Base-by-base conservation (phyloP, 2,329 filamentous ascomycete species). In the Trichoderma gracile region DNA sequence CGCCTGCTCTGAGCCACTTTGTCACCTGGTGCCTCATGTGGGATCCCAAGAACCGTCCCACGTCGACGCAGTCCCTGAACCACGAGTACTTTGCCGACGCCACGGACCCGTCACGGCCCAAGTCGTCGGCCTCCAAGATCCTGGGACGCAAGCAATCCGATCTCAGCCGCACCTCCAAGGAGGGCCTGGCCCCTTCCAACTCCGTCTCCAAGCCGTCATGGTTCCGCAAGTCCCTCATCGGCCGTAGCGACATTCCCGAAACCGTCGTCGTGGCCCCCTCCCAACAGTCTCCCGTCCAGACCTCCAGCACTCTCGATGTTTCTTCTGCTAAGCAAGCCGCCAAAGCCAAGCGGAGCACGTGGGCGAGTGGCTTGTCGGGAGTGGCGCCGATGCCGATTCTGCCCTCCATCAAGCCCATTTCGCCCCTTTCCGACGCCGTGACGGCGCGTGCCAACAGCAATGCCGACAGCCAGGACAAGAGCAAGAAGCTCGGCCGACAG, bases 21-120 rank as follows among this genome's bases (percentile, higher is more conserved):
- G 95, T 99, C 65, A 99, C 95, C 17, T 97, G 93, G 93, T 99
- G 95, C 78, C 79, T 99, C 69, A 95, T 98, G 91, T 99, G 95
- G 95, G 95, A 99, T 77, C 95, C 95, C 12, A 96, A 93, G 80
- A 88, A 82, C 73, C 86, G 95, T 66, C 95, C 95, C 50, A 98
- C 93, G 4, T 97, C 94, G 2, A 88, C 90, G 0, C 93, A 99
- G 77, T 94, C 95, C n/a, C 80, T 99, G 69, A 90, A 91, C 45
- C 95, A 99, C 76, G 94, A 97, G 70, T 99, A 96, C 78, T 99
- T 99, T 72, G 78, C 84, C 40, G 95, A 98, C 78, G 95, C 95
- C 1, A 87, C 96, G 57, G 95, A 99, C 75, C 95, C 95, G 15
- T 79, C 97, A 61, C 84, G 93, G 63, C 93, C 94, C n/a, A 97